These are phyloP conservation scores for Mycena polygramma DNA, from an alignment of 768 basidiomycete species.

Conservation along the genomic window DNA sequence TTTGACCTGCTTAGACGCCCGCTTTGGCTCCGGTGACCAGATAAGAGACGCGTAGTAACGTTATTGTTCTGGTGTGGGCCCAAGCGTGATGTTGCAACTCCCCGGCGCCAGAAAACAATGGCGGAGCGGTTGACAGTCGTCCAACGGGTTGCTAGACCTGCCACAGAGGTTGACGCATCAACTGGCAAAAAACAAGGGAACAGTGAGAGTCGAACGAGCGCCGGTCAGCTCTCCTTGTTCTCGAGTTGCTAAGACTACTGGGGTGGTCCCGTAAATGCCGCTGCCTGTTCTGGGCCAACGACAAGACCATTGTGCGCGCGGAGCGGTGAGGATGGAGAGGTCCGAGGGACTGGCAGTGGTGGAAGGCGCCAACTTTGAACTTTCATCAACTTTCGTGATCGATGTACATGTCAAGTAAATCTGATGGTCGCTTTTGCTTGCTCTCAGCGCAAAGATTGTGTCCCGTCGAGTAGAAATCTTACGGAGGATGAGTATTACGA, in stretches of 20 bases:
- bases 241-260: slow-evolving; percentile 22
- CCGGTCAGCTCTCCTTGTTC: slow-evolving; percentile 14
- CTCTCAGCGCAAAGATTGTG: too few relatives aligned
- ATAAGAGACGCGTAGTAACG: slow-evolving; percentile 24
- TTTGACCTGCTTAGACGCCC: slow-evolving; percentile 9
- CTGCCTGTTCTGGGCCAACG: background rate
- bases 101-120: slow-evolving; percentile 9
- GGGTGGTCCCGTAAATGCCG: slow-evolving; percentile 1
- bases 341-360: too few relatives aligned
- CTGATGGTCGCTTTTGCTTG: too few relatives aligned
- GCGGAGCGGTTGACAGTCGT: background rate
- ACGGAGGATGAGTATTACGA: too few relatives aligned
- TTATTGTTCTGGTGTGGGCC: slow-evolving; percentile 23
- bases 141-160: slow-evolving; percentile 17
- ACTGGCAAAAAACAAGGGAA: slow-evolving; percentile 17
- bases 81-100: background rate
- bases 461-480: too few relatives aligned
- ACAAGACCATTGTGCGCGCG: background rate
- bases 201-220: background rate
- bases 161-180: background rate
- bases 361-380: too few relatives aligned
- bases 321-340: too few relatives aligned
- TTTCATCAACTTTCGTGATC: too few relatives aligned
- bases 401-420: too few relatives aligned
- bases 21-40: slow-evolving; percentile 1